Base-by-base conservation (phyloP, 495 filamentous ascomycete species). In the Lasiosphaeria miniovina region DNA sequence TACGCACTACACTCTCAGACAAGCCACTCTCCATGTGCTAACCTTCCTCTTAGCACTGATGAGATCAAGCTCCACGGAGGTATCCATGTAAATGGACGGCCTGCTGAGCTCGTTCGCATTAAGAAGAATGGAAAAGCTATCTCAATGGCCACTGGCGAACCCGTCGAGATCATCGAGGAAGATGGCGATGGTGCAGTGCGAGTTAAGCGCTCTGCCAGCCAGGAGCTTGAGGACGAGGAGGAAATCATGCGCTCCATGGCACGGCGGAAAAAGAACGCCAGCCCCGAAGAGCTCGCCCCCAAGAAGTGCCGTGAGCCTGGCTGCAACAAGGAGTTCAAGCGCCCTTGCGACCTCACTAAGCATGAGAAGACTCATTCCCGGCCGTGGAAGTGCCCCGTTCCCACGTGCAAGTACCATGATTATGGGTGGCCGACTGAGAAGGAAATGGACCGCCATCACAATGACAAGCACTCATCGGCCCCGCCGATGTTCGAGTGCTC, bases 351-450 rank as follows among this genome's bases (percentile, higher is more conserved):
- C 70, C 77, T 96, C 55, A 94, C 83, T 53, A 98, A 98, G 77
- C 94, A 98, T 70, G 90, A 94, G 75, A 98, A 98, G 78, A 98
- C 94, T 2, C 94, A 98, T 69, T 89, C 90, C 9, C 88, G 94
- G 17, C 95, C 94, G 3, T 97, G 88, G 88, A 98, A 98, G 75
- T 98, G 94, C 73, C 80, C 84, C 3, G 80, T 89, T 5, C 64
- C 79, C 46, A 84, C 79, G 14, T 98, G 94, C 86, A 94, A 92
- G 69, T 98, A 93, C 74, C 75, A 87, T 68, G 82, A 86, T 33
- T 82, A 89, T 66, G 94, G 94, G 32, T 98, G 93, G 88, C 93
- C 94, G 6, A 98, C 94, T 3, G 92, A 96, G 75, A 98, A 98
- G 76, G 94, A 98, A 76, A 86, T 90, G 66, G 93, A 96, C 66